phyloP scores from a whole-genome alignment of 495 filamentous ascomycete genomes.

The Aspergillus bridgeri region DNA sequence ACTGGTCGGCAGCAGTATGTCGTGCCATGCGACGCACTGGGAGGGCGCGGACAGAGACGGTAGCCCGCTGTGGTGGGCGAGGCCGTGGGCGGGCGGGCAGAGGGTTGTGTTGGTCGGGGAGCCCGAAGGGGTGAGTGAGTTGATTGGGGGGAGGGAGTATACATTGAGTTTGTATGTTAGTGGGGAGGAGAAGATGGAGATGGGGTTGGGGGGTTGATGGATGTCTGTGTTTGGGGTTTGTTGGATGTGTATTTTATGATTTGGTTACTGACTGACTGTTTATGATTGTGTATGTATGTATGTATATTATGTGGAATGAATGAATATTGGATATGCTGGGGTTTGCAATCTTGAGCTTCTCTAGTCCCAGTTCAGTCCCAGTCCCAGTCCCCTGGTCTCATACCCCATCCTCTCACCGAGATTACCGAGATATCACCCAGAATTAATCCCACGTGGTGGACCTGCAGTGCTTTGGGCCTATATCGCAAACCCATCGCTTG shows the following conservation, averaged over 20 bases:
- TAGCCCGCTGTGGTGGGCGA: constrained; percentile 19
- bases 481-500: not conserved
- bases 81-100: constrained; percentile 17
- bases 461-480: no score
- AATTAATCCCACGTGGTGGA: no score
- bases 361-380: no score
- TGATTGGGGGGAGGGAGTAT: constrained; percentile 25
- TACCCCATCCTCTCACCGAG: no score
- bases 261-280: no score
- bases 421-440: no score
- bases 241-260: not conserved
- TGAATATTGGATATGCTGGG: no score
- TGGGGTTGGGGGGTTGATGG: not conserved
- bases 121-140: constrained; percentile 22
- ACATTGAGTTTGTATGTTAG: constrained; percentile 28
- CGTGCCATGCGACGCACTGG: constrained; percentile 18
- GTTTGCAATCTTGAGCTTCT: no score
- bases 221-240: not conserved
- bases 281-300: no score
- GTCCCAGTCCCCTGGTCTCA: no score
- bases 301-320: no score
- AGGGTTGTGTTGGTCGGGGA: constrained; percentile 21
- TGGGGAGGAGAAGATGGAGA: constrained; percentile 16
- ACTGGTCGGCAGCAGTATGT: constrained; percentile 25
- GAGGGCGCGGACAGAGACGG: constrained; percentile 18